These are phyloP conservation scores for Nicotiana sylvestris DNA, from an alignment of 257 asterid species.

Conservation along the genomic window DNA sequence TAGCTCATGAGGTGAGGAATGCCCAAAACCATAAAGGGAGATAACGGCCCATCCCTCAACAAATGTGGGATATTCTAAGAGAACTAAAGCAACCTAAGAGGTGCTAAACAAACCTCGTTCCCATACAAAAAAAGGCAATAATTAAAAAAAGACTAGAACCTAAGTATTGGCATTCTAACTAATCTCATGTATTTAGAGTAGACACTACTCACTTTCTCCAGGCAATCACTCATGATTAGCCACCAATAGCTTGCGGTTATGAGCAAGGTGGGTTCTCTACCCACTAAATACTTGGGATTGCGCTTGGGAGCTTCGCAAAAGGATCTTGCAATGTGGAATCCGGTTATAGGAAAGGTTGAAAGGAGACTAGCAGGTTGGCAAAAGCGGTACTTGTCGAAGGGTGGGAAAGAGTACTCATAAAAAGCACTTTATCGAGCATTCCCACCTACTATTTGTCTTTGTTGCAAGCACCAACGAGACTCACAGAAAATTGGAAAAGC, in stretches of 20 bases:
- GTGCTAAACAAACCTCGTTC: not conserved
- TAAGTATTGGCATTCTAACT: not conserved
- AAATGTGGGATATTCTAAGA: not conserved
- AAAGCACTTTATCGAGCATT: no score
- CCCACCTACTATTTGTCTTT: no score
- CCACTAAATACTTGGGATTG: no score
- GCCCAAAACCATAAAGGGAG: not conserved
- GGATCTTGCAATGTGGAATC: no score
- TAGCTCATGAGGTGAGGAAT: not conserved
- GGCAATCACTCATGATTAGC: conserved; percentile 1
- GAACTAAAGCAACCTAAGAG: not conserved
- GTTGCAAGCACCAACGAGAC: no score
- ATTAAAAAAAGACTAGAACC: not conserved
- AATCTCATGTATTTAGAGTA: not conserved
- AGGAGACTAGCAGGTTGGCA: no score
- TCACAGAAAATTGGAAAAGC: no score
- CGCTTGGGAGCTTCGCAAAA: no score
- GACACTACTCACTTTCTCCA: not conserved
- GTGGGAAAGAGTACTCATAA: no score
- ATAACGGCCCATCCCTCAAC: not conserved
- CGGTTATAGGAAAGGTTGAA: no score
- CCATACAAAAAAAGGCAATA: not conserved
- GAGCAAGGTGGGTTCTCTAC: not conserved
- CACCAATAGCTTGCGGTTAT: not conserved
- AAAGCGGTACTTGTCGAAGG: no score